A percentile compares a stretch with the other conserved stretches of the same genome.
Evolutionary conservation across 805 yeast genomes (phyloP).

Genomic region (Saccharomycopsis selenospora): DNA sequence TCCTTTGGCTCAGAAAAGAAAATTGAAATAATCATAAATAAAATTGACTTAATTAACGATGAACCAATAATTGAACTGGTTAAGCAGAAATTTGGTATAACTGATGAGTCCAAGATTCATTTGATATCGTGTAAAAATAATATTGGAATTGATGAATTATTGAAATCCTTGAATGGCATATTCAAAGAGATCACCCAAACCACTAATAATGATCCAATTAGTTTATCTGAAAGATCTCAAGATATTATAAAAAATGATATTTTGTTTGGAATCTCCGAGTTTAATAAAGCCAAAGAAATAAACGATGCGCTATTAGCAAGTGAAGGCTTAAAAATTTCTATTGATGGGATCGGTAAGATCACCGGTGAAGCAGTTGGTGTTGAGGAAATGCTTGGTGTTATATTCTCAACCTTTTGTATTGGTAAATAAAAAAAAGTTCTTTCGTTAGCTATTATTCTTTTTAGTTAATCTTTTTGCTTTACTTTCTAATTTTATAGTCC

Average conservation of each 20-base stretch:
- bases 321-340: constrained; percentile 65
- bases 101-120: constrained; percentile 23
- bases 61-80: constrained; percentile 25
- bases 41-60: constrained; percentile 41
- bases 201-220: constrained; percentile 54
- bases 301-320: constrained; percentile 76
- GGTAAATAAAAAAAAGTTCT: constrained; percentile 60
- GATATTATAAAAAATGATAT: constrained; percentile 75
- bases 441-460: neutral
- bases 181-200: constrained; percentile 46
- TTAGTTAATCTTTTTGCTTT: constrained; percentile 29
- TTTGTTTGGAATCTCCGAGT: constrained; percentile 63
- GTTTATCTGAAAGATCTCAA: constrained; percentile 66
- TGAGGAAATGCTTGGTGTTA: constrained; percentile 86
- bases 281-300: constrained; percentile 39
- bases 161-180: constrained; percentile 32
- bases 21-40: constrained; percentile 48
- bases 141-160: constrained; percentile 47
- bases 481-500: constrained; percentile 49
- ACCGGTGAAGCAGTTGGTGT: constrained; percentile 86
- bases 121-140: constrained; percentile 56
- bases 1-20: constrained; percentile 29
- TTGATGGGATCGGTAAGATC: constrained; percentile 84
- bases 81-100: constrained; percentile 26
- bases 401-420: constrained; percentile 87